These are phyloP conservation scores for Jamesozyma gamospora DNA, from an alignment of 805 yeast genomes.

Conservation along the genomic window DNA sequence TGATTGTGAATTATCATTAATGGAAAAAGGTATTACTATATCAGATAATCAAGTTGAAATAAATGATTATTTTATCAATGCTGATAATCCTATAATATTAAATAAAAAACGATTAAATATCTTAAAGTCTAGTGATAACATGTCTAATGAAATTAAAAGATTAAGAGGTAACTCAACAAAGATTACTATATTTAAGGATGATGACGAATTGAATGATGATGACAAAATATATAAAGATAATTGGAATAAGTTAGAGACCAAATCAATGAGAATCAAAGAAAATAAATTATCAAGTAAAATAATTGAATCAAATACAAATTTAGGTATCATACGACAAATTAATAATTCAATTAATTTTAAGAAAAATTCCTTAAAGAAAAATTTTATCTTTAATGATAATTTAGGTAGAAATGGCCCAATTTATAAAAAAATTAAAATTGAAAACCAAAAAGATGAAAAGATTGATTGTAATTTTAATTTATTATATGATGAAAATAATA, in stretches of 20 bases:
- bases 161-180: not conserved
- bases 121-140: not conserved
- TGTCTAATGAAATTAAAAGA: not conserved
- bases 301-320: slow-evolving; percentile 1
- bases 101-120: slow-evolving; percentile 1
- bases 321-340: slow-evolving; percentile 2
- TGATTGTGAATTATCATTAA: slow-evolving; percentile 10
- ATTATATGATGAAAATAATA: slow-evolving; percentile 33
- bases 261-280: slow-evolving; percentile 1
- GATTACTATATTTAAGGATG: slow-evolving; percentile 1
- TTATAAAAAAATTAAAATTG: slow-evolving; percentile 39
- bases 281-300: not conserved
- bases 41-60: not conserved
- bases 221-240: not conserved
- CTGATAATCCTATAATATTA: slow-evolving; percentile 1
- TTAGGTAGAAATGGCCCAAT: slow-evolving; percentile 31
- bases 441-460: slow-evolving; percentile 51
- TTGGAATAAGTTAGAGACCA: not conserved
- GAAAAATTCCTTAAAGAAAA: slow-evolving; percentile 2
- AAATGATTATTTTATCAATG: not conserved
- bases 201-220: not conserved
- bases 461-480: slow-evolving; percentile 51
- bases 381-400: slow-evolving; percentile 33
- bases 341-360: not conserved
- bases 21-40: slow-evolving; percentile 7